phyloP scores from a whole-genome alignment of 257 asterid species.

The Plantago ovata region DNA sequence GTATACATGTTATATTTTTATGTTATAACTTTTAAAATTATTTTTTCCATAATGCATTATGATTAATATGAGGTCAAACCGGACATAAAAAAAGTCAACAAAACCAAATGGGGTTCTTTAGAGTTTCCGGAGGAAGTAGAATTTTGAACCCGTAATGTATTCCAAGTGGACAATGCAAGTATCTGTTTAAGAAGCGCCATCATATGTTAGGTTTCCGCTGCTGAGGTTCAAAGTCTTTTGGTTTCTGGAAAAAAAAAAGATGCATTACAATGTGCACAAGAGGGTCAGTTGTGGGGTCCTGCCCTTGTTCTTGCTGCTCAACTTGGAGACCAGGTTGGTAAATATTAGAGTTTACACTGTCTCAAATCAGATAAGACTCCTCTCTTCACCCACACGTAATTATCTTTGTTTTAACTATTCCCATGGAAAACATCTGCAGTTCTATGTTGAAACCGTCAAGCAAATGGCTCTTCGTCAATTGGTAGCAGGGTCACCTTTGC shows the following conservation, averaged over 20 bases:
- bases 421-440: slow-evolving; percentile 43
- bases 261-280: slow-evolving; percentile 89
- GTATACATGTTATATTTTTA: too few species aligned
- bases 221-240: slow-evolving; percentile 79
- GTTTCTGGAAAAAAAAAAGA: slow-evolving; percentile 95
- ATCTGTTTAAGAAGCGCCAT: slow-evolving; percentile 16
- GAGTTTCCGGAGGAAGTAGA: too few species aligned
- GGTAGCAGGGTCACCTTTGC: slow-evolving; percentile 91
- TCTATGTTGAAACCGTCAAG: slow-evolving; percentile 85
- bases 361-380: slow-evolving; percentile 5
- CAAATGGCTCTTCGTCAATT: slow-evolving; percentile 89
- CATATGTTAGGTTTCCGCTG: slow-evolving; percentile 68
- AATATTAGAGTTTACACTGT: slow-evolving; percentile 4
- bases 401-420: slow-evolving; percentile 5
- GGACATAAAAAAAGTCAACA: too few species aligned
- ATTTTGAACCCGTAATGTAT: too few species aligned
- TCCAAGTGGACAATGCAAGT: slow-evolving; percentile 8
- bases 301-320: slow-evolving; percentile 98
- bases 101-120: too few species aligned
- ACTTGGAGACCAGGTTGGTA: slow-evolving; percentile 79
- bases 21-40: too few species aligned
- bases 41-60: too few species aligned
- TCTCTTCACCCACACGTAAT: background rate
- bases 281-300: slow-evolving; percentile 98
- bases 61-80: too few species aligned